A percentile compares a stretch with the other conserved stretches of the same genome.
phyloP scores from a whole-genome alignment of 2,329 filamentous ascomycete genomes.

The Neofusicoccum ribis region DNA sequence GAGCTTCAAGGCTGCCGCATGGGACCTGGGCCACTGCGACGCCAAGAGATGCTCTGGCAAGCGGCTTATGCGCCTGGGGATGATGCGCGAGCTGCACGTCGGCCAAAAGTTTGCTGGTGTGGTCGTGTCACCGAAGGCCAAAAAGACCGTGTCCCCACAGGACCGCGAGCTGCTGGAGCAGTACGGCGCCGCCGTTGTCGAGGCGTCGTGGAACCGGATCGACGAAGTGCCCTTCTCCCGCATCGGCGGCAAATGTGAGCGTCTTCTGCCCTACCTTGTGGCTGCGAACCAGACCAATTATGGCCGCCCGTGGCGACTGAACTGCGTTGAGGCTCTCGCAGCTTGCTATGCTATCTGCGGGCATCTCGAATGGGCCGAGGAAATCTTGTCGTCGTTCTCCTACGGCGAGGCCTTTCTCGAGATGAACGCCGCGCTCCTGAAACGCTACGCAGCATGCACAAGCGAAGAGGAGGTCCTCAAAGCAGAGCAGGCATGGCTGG shows the following conservation, averaged over 20 bases:
- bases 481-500: constrained; percentile 84
- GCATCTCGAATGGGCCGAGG: constrained; percentile 84
- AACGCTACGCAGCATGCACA: constrained; percentile 79
- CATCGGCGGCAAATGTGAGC: constrained; percentile 91
- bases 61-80: constrained; percentile 82
- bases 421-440: constrained; percentile 82
- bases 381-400: constrained; percentile 78
- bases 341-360: constrained; percentile 94
- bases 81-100: constrained; percentile 90
- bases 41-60: constrained; percentile 96
- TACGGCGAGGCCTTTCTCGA: constrained; percentile 88
- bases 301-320: constrained; percentile 89
- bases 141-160: constrained; percentile 77
- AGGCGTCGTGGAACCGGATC: constrained; percentile 94
- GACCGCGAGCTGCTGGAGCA: constrained; percentile 81
- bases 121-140: constrained; percentile 94
- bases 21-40: constrained; percentile 97
- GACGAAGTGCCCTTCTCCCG: constrained; percentile 86
- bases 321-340: constrained; percentile 92
- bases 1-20: constrained; percentile 88
- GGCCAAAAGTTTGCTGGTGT: constrained; percentile 91
- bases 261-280: constrained; percentile 89
- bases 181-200: constrained; percentile 91
- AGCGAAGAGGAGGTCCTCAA: constrained; percentile 81
- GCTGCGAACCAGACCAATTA: constrained; percentile 98